Evolutionary conservation across 495 filamentous ascomycete species (phyloP).

Genomic region (Rhizodiscina lignyota): DNA sequence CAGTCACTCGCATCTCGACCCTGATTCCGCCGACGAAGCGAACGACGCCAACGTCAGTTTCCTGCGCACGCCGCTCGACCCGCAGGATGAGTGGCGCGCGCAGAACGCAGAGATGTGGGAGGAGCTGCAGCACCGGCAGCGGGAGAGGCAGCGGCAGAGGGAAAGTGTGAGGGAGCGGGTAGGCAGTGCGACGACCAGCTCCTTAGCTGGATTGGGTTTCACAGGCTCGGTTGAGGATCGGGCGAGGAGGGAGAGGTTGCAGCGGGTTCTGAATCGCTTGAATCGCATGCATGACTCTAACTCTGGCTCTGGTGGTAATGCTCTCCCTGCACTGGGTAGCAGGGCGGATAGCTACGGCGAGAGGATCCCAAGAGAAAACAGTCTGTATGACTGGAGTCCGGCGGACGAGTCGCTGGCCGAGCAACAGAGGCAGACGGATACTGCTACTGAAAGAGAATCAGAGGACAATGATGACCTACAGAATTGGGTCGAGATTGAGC

Average conservation of each 20-base stretch:
- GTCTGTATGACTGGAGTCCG: slow-evolving; percentile 44
- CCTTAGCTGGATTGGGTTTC: too few relatives aligned
- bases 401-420: slow-evolving; percentile 23
- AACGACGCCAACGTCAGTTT: slow-evolving; percentile 45
- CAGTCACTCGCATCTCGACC: too few relatives aligned
- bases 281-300: slow-evolving; percentile 15
- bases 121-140: too few relatives aligned
- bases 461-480: too few relatives aligned
- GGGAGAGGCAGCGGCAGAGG: slow-evolving; percentile 6
- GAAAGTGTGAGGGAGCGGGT: slow-evolving; percentile 5
- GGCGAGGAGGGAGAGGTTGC: slow-evolving; percentile 15
- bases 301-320: too few relatives aligned
- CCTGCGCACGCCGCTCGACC: slow-evolving; percentile 27
- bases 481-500: too few relatives aligned
- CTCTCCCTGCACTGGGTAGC: too few relatives aligned
- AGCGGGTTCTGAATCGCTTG: slow-evolving; percentile 17
- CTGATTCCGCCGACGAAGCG: slow-evolving; percentile 35
- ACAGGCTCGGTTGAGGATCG: too few relatives aligned
- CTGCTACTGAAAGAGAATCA: too few relatives aligned
- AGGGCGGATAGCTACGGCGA: slow-evolving; percentile 37
- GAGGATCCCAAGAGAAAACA: slow-evolving; percentile 29
- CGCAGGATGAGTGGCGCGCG: slow-evolving; percentile 15
- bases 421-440: too few relatives aligned
- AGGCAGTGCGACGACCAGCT: too few relatives aligned
- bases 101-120: too few relatives aligned